These are phyloP conservation scores for Penicillium sp. DNA, from an alignment of 2,329 filamentous ascomycete genomes.

Conservation along the genomic window DNA sequence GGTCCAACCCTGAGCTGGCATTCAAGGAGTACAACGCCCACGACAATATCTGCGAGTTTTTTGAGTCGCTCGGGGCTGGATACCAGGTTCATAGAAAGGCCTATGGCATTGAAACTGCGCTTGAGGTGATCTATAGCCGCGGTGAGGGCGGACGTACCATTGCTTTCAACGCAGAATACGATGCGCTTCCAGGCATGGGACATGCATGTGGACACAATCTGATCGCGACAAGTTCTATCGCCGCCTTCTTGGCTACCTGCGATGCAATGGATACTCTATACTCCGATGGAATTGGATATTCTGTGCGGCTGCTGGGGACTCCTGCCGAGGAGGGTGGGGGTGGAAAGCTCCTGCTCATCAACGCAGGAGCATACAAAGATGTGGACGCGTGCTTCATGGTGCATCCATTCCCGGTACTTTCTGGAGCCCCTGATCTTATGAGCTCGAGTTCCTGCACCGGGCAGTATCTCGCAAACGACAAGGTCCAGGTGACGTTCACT, in stretches of 20 bases:
- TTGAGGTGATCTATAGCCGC: constrained; percentile 9
- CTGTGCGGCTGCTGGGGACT: constrained; percentile 27
- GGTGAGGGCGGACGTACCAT: constrained; percentile 33
- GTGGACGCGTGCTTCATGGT: constrained; percentile 38
- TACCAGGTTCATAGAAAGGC: constrained; percentile 14
- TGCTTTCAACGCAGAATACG: constrained; percentile 34
- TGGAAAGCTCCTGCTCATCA: constrained; percentile 35
- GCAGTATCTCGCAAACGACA: constrained; percentile 29
- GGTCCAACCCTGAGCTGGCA: constrained; percentile 16
- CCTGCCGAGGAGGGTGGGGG: constrained; percentile 30
- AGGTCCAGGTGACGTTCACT: constrained; percentile 39
- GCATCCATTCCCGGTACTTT: constrained; percentile 25
- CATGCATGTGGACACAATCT: constrained; percentile 33
- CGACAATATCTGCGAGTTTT: constrained; percentile 15
- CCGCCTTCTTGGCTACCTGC: constrained; percentile 24
- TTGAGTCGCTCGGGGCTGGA: constrained; percentile 9
- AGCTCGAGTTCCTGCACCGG: constrained; percentile 11
- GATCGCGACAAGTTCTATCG: constrained; percentile 26
- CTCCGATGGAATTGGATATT: constrained; percentile 7
- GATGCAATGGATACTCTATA: constrained; percentile 16
- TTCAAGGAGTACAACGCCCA: constrained; percentile 18
- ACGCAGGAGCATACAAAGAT: constrained; percentile 37
- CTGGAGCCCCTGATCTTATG: constrained; percentile 2
- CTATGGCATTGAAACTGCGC: constrained; percentile 10
- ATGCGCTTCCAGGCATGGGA: constrained; percentile 30